Evolutionary conservation across 1,139 yeast species (phyloP).

Genomic region (Diutina mesorugosa): DNA sequence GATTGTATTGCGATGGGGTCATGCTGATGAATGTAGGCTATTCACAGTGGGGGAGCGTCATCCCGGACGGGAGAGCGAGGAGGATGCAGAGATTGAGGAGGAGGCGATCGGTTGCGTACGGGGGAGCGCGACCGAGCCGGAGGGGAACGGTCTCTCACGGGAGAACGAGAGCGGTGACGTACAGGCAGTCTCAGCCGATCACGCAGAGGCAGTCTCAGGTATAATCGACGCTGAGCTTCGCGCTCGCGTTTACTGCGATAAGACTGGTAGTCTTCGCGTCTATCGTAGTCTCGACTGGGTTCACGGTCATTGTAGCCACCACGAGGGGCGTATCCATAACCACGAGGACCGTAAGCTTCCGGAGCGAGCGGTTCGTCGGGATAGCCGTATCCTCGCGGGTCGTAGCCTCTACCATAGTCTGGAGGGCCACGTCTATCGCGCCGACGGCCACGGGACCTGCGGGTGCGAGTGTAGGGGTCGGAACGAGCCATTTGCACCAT

Average conservation of each 20-base stretch:
- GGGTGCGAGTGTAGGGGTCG: constrained; percentile 23
- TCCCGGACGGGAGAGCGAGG: background rate
- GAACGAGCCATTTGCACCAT: constrained; percentile 49
- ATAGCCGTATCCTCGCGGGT: constrained; percentile 9
- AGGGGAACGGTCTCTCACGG: background rate
- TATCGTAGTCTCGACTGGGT: constrained; percentile 6
- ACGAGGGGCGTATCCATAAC: constrained; percentile 9
- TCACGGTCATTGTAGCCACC: constrained; percentile 5
- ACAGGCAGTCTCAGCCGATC: constrained; percentile 1
- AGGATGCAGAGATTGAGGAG: background rate
- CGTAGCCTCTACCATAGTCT: background rate
- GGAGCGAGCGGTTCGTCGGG: constrained; percentile 13
- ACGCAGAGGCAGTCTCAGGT: background rate
- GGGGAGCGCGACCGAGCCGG: background rate
- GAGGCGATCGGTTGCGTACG: background rate
- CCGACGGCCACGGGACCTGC: constrained; percentile 10
- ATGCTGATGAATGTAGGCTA: background rate
- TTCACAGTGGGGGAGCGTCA: background rate
- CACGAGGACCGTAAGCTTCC: constrained; percentile 8
- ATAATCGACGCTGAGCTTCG: background rate
- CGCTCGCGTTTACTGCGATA: background rate
- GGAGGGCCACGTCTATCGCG: constrained; percentile 10
- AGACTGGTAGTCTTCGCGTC: constrained; percentile 7
- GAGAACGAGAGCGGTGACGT: background rate
- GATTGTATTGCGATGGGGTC: background rate